Conservation (phyloP, 176 grass and related monocot species). For the Chloris gayana region DNA sequence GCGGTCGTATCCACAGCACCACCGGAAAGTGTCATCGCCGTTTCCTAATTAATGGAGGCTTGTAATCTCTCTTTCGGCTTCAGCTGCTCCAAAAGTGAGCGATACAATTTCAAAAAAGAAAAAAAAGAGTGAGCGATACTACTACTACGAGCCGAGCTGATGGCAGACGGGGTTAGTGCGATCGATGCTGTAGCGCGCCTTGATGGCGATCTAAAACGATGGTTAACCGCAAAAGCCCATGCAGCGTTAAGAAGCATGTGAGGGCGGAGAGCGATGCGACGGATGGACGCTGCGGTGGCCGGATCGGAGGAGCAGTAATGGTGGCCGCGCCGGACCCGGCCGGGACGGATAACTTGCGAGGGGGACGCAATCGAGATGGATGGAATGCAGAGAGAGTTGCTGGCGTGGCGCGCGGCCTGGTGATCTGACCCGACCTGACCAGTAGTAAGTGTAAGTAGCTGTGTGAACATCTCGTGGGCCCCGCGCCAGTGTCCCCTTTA, state of each 20-base stretch:
- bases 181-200: not conserved
- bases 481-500: conserved; percentile 63
- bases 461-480: conserved; percentile 63
- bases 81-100: no score
- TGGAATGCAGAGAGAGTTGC: conserved; percentile 10
- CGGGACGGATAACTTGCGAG: not conserved
- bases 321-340: conserved; percentile 33
- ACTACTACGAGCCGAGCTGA: not conserved
- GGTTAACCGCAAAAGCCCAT: conserved; percentile 58
- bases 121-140: no score
- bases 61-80: conserved; percentile 35
- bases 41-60: conserved; percentile 2
- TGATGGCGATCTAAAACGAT: conserved; percentile 47
- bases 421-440: conserved; percentile 30
- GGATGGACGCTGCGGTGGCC: not conserved
- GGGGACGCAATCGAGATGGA: conserved; percentile 20
- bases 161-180: conserved; percentile 9
- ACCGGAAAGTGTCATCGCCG: conserved; percentile 35
- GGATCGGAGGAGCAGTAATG: conserved; percentile 24
- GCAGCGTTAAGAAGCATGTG: conserved; percentile 52
- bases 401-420: not conserved
- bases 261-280: conserved; percentile 39
- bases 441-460: conserved; percentile 45
- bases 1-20: conserved; percentile 40
- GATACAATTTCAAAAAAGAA: no score